Evolutionary conservation across 2,329 filamentous ascomycete species (phyloP).

Genomic region (Aspergillus fructus): DNA sequence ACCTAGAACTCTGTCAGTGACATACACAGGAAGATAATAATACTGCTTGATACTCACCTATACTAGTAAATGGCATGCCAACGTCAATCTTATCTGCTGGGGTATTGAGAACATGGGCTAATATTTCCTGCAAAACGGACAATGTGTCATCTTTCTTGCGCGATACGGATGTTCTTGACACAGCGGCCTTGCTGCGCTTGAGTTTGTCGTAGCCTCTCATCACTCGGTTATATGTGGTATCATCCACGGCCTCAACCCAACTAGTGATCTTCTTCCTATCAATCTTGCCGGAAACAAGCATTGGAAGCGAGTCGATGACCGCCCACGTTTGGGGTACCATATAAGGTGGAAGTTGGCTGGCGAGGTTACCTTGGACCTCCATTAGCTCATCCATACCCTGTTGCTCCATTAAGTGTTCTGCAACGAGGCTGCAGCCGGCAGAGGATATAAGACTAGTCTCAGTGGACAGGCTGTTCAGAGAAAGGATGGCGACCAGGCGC

Average conservation of each 20-base stretch:
- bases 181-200: slow-evolving; percentile 10
- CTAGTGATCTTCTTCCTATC: slow-evolving; percentile 40
- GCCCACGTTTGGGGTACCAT: slow-evolving; percentile 45
- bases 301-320: slow-evolving; percentile 42
- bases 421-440: slow-evolving; percentile 33
- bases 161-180: slow-evolving; percentile 15
- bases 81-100: slow-evolving; percentile 32
- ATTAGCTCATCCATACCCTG: slow-evolving; percentile 23
- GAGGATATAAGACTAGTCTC: slow-evolving; percentile 28
- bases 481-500: slow-evolving; percentile 45
- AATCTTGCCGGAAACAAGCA: slow-evolving; percentile 37
- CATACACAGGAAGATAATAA: slow-evolving; percentile 23
- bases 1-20: slow-evolving; percentile 11
- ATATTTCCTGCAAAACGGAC: slow-evolving; percentile 30
- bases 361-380: slow-evolving; percentile 38
- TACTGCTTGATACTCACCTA: too few species aligned
- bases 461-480: slow-evolving; percentile 28
- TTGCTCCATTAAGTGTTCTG: slow-evolving; percentile 22
- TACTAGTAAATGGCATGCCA: slow-evolving; percentile 30
- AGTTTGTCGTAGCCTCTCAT: slow-evolving; percentile 36
- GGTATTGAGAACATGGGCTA: slow-evolving; percentile 38
- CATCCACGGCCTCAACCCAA: slow-evolving; percentile 48
- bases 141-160: slow-evolving; percentile 20
- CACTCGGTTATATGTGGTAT: slow-evolving; percentile 40
- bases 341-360: slow-evolving; percentile 45